Base-by-base conservation (phyloP, 768 basidiomycete species). In the Leccinum broughii region DNA sequence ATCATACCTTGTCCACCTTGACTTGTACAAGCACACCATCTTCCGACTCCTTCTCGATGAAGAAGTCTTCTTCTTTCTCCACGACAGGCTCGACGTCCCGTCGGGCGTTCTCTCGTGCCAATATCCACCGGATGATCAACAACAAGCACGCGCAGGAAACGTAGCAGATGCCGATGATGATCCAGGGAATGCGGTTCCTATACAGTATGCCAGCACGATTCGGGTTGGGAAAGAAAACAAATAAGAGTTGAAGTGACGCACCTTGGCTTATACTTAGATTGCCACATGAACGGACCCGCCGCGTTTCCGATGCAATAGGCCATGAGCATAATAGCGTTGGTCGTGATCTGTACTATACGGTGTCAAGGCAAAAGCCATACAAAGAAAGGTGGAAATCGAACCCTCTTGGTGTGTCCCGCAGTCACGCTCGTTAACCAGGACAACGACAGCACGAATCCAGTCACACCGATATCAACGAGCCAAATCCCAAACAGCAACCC, bases 201-300 rank as follows among this genome's bases (percentile, higher is more conserved):
- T 20, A 44, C 44, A 20, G n/a, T 44, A 6, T 24, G n/a, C 17
- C 61, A 24, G 22, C 39, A 32, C n/a, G n/a, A 44, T 6, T 28
- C 2, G 5, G 13, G 7, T 26, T 28, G n/a, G 6, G 13, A 14
- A 30, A 32, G 62, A 55, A 15, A 13, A 34, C 9, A 11, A 20
- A 44, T 20, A 22, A 3, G 13, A 6, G 9, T 3, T 20, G n/a
- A n/a, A 44, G 5, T 10, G 11, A 54, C 74, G 22, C 57, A 86
- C 87, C 87, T 44, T 20, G 44, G 44, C 10, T 44, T 44, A 44
- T 44, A 44, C 44, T 44, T 2, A 11, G 44, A 44, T 80, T 85
- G 82, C 89, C 89, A 92, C 87, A 92, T 89, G 66, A 89, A 87
- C 0, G 89, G 89, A n/a, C 84, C 85, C 0, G 82, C 83, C 2